These are phyloP conservation scores for Talaromyces piceae DNA, from an alignment of 2,329 filamentous ascomycete species.

Conservation along the genomic window DNA sequence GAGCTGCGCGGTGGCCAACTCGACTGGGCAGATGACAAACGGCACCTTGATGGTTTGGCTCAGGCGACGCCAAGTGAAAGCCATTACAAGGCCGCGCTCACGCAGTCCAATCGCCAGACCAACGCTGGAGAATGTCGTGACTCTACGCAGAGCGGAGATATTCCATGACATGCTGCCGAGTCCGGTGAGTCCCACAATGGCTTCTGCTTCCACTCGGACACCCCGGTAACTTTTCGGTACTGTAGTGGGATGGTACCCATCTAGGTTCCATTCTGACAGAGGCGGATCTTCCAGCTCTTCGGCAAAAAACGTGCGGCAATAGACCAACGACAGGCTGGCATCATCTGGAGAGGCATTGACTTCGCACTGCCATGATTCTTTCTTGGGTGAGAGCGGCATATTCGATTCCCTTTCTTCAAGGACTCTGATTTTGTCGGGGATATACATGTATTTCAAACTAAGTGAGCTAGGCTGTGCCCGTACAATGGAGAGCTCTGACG, in stretches of 20 bases:
- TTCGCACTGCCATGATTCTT: conserved; percentile 27
- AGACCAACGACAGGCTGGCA: conserved; percentile 25
- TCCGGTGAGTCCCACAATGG: conserved; percentile 18
- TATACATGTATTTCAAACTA: conserved; percentile 26
- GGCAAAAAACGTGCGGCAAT: conserved; percentile 32
- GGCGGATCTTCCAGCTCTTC: conserved; percentile 24
- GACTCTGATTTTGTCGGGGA: conserved; percentile 11
- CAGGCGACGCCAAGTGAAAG: conserved; percentile 33
- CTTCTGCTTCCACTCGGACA: conserved; percentile 28
- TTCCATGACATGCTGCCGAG: conserved; percentile 25
- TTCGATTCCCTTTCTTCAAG: conserved; percentile 10
- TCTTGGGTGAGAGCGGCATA: neutral
- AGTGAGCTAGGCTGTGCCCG: conserved; percentile 22
- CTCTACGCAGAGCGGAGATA: conserved; percentile 28
- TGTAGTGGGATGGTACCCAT: conserved; percentile 30
- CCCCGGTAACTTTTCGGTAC: conserved; percentile 22
- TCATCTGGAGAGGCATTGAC: conserved; percentile 22
- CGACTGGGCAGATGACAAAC: conserved; percentile 29
- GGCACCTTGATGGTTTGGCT: conserved; percentile 35
- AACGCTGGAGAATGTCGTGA: conserved; percentile 32
- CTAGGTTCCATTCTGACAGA: conserved; percentile 35
- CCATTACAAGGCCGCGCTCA: conserved; percentile 29
- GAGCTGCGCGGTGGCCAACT: conserved; percentile 26
- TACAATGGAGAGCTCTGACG: conserved; percentile 15
- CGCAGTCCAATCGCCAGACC: conserved; percentile 34